Percentiles rank a stretch among this genome's conserved stretches.
phyloP scores from a whole-genome alignment of 139 green algal species.

The Asterochloris erici region DNA sequence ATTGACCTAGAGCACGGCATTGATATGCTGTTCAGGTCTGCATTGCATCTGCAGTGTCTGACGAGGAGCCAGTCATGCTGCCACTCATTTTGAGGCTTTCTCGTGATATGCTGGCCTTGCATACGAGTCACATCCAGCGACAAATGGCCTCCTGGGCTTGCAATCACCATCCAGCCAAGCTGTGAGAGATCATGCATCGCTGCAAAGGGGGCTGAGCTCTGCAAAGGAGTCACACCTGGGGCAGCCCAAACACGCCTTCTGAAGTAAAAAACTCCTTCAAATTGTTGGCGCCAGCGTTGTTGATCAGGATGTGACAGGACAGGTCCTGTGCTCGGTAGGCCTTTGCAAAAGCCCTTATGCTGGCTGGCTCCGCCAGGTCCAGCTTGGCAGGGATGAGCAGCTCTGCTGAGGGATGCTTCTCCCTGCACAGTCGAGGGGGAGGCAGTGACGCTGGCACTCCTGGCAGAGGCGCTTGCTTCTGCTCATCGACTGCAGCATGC shows the following conservation, averaged over 20 bases:
- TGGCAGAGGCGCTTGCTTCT: no score
- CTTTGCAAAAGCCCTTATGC: constrained; percentile 33
- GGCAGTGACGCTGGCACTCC: not conserved
- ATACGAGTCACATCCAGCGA: no score
- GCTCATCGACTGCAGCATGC: not conserved
- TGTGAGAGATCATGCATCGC: no score
- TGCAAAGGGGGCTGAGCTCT: no score
- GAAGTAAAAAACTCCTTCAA: constrained; percentile 18
- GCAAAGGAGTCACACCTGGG: constrained; percentile 14
- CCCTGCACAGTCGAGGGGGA: not conserved
- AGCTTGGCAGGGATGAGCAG: constrained; percentile 33
- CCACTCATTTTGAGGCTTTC: no score
- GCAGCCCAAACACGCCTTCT: constrained; percentile 27
- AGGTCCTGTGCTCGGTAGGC: constrained; percentile 11
- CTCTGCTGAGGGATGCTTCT: constrained; percentile 14
- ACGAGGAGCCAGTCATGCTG: no score
- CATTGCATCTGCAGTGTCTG: no score
- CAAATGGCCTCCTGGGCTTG: no score
- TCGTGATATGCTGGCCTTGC: no score
- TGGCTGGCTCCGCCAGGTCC: constrained; percentile 28
- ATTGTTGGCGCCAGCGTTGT: constrained; percentile 44
- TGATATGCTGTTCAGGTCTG: no score
- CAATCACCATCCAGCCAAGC: no score
- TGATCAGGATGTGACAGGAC: constrained; percentile 35
- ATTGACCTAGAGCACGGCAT: no score